Conservation (phyloP, 1,284 basidiomycete genomes). For the Xerocomus minutiporus region DNA sequence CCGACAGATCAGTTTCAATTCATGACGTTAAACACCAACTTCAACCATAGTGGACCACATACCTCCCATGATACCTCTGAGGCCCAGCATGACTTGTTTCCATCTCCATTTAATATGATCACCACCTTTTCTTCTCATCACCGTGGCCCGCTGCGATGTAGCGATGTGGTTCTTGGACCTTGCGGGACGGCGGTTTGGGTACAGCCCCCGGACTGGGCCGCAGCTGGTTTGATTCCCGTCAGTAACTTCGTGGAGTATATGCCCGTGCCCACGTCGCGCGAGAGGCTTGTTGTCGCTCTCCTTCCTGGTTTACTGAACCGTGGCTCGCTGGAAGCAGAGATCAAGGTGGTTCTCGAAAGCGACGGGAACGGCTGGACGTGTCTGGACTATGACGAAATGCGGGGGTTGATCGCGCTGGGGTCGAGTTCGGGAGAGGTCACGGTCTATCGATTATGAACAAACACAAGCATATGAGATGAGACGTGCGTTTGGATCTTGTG, state of each 20-base stretch:
- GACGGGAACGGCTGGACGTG: slow-evolving; percentile 46
- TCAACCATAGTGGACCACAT: neutral
- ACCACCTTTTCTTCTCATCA: slow-evolving; percentile 28
- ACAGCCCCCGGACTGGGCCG: slow-evolving; percentile 44
- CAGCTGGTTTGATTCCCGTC: slow-evolving; percentile 32
- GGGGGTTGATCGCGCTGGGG: slow-evolving; percentile 49
- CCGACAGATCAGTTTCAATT: slow-evolving; percentile 43
- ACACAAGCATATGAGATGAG: neutral
- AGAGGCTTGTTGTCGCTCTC: slow-evolving; percentile 43
- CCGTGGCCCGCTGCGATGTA: slow-evolving; percentile 49
- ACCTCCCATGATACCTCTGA: slow-evolving; percentile 3
- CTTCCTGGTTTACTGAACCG: slow-evolving; percentile 43
- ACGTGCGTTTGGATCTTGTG: neutral
- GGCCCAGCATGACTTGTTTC: slow-evolving; percentile 37
- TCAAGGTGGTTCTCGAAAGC: slow-evolving; percentile 29
- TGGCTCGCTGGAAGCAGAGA: slow-evolving; percentile 15
- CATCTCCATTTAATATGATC: slow-evolving; percentile 33
- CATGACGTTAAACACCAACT: slow-evolving; percentile 36
- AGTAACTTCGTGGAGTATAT: slow-evolving; percentile 20
- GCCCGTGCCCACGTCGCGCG: slow-evolving; percentile 27
- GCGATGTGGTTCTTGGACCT: slow-evolving; percentile 46
- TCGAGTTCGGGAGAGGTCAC: slow-evolving; percentile 44
- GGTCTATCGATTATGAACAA: slow-evolving; percentile 38
- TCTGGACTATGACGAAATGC: slow-evolving; percentile 54
- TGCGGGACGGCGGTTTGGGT: slow-evolving; percentile 58